phyloP scores from a whole-genome alignment of 345 rosid genomes.

The Eutrema japonicum region DNA sequence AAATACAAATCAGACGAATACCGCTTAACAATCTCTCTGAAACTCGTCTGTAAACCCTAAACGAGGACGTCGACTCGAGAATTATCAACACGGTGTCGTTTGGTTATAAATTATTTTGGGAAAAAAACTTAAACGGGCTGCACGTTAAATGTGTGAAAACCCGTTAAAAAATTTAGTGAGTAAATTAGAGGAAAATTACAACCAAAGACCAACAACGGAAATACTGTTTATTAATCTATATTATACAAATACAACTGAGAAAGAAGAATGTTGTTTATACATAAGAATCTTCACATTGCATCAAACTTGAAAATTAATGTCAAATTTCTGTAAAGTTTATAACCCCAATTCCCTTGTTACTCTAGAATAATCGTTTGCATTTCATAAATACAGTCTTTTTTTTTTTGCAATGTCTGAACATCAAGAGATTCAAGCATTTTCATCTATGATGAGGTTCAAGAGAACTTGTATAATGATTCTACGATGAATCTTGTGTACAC shows the following conservation, averaged over 20 bases:
- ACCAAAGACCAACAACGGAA: too few species aligned
- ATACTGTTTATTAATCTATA: too few species aligned
- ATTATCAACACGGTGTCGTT: too few species aligned
- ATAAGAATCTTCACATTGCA: background rate
- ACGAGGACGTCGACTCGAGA: too few species aligned
- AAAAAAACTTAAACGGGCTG: too few species aligned
- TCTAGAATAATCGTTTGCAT: background rate
- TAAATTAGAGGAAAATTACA: too few species aligned
- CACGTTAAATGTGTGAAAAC: too few species aligned
- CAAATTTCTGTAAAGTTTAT: background rate
- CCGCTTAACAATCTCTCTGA: too few species aligned
- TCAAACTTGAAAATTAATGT: background rate
- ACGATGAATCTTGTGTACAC: background rate
- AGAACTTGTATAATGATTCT: constrained; percentile 4
- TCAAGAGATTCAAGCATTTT: constrained; percentile 23
- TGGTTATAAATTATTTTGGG: too few species aligned
- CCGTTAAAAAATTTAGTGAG: too few species aligned
- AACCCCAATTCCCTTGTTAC: background rate
- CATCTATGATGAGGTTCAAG: constrained; percentile 13
- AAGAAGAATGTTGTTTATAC: constrained; percentile 21
- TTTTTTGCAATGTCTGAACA: constrained; percentile 9
- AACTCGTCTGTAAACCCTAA: too few species aligned
- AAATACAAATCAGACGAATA: too few species aligned
- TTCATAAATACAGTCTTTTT: background rate
- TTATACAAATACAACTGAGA: background rate